Conservation (phyloP, 257 asterid species). For the Rauvolfia tetraphylla region DNA sequence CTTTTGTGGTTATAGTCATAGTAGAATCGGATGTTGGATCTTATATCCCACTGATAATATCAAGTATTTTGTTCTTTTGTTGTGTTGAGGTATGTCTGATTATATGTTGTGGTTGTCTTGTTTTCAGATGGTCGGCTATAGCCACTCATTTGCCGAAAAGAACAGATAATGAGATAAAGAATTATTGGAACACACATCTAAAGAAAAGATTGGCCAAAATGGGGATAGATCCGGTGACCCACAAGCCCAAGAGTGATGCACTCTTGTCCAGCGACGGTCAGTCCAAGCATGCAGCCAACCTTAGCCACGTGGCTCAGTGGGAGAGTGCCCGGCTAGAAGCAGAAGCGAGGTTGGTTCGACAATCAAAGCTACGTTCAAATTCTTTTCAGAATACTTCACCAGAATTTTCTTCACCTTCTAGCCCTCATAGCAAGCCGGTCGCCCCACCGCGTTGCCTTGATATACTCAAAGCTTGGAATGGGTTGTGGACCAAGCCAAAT, state of each 20-base stretch:
- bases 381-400: conserved; percentile 24
- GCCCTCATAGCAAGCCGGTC: conserved; percentile 30
- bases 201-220: conserved; percentile 72
- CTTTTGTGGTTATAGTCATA: conserved; percentile 11
- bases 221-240: conserved; percentile 92
- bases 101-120: conserved; percentile 17
- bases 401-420: conserved; percentile 39
- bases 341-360: conserved; percentile 72
- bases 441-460: conserved; percentile 34
- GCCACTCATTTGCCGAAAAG: conserved; percentile 83
- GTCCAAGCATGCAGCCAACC: conserved; percentile 67
- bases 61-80: conserved; percentile 16
- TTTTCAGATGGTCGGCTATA: conserved; percentile 87
- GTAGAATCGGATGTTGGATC: not conserved
- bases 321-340: conserved; percentile 97
- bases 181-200: conserved; percentile 87
- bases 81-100: conserved; percentile 14
- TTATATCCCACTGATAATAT: not conserved
- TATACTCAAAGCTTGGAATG: conserved; percentile 56
- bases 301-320: conserved; percentile 99
- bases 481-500: conserved; percentile 37
- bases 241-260: conserved; percentile 72
- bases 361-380: conserved; percentile 58
- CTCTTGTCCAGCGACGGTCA: conserved; percentile 64
- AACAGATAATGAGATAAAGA: conserved; percentile 84